These are phyloP conservation scores for Neofusicoccum cordaticola DNA, from an alignment of 2,329 filamentous ascomycete genomes.

Conservation along the genomic window DNA sequence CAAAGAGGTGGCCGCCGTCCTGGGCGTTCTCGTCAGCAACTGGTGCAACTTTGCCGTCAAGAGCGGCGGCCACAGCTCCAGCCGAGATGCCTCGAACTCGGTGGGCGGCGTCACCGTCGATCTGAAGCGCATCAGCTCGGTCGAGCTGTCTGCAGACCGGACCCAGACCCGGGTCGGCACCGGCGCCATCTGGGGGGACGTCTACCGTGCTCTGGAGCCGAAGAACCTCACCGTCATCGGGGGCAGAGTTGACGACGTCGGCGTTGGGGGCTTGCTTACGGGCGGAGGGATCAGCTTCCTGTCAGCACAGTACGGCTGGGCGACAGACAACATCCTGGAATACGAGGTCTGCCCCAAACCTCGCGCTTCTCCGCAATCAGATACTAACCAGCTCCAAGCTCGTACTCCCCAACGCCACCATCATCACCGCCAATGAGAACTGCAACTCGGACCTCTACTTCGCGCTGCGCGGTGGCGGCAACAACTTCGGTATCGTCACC, in stretches of 20 bases:
- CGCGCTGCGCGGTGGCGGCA: slow-evolving; percentile 36
- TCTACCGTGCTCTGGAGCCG: slow-evolving; percentile 20
- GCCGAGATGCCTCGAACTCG: slow-evolving; percentile 25
- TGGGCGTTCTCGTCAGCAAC: slow-evolving; percentile 25
- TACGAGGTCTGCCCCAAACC: background rate
- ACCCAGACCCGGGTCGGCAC: slow-evolving; percentile 21
- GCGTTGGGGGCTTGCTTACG: slow-evolving; percentile 17
- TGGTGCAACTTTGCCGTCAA: slow-evolving; percentile 26
- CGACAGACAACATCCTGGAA: background rate
- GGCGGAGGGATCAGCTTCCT: slow-evolving; percentile 19
- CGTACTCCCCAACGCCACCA: slow-evolving; percentile 3
- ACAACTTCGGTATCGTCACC: slow-evolving; percentile 40
- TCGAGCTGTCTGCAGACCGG: background rate
- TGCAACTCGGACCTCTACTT: slow-evolving; percentile 31
- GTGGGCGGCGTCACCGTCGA: slow-evolving; percentile 33
- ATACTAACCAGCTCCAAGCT: background rate
- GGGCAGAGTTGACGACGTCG: slow-evolving; percentile 17
- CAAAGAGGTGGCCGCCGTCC: slow-evolving; percentile 29
- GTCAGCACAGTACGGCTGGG: slow-evolving; percentile 1
- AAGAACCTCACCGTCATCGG: slow-evolving; percentile 15
- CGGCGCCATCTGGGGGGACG: slow-evolving; percentile 13
- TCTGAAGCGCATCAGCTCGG: slow-evolving; percentile 24
- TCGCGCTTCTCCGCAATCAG: background rate
- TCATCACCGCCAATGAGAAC: slow-evolving; percentile 6
- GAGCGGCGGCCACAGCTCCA: slow-evolving; percentile 31